phyloP scores from a whole-genome alignment of 768 basidiomycete species.

The Lentinula detonsa region DNA sequence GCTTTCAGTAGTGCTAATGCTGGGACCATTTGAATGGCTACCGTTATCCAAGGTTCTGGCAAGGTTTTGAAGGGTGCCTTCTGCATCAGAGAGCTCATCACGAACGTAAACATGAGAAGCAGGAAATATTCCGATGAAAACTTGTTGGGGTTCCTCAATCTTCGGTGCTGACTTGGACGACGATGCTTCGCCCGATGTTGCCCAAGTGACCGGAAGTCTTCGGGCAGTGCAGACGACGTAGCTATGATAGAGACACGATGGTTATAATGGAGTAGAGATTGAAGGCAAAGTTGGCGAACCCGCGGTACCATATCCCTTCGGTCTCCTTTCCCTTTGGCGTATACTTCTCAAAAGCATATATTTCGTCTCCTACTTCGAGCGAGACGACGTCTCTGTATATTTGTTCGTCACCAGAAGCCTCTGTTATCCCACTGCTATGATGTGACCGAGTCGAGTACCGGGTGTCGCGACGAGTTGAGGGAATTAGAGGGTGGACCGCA shows the following conservation, averaged over 20 bases:
- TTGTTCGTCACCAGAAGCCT: slow-evolving; percentile 58
- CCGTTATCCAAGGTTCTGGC: slow-evolving; percentile 46
- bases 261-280: not conserved
- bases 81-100: slow-evolving; percentile 82
- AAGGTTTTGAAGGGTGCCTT: slow-evolving; percentile 76
- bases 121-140: slow-evolving; percentile 93
- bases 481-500: slow-evolving; percentile 78
- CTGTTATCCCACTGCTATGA: slow-evolving; percentile 56
- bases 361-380: slow-evolving; percentile 92
- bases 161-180: slow-evolving; percentile 54
- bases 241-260: slow-evolving; percentile 28
- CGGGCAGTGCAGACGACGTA: slow-evolving; percentile 85
- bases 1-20: slow-evolving; percentile 13
- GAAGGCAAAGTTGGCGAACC: slow-evolving; percentile 38
- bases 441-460: slow-evolving; percentile 46
- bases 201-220: slow-evolving; percentile 65
- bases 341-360: slow-evolving; percentile 95
- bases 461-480: slow-evolving; percentile 63
- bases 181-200: slow-evolving; percentile 39
- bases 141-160: slow-evolving; percentile 75
- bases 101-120: slow-evolving; percentile 83
- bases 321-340: slow-evolving; percentile 65
- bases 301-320: slow-evolving; percentile 88
- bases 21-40: slow-evolving; percentile 16
- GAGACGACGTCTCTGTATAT: slow-evolving; percentile 72